Base-by-base conservation (phyloP, 2,329 filamentous ascomycete genomes). In the Paecilomyces sp. region DNA sequence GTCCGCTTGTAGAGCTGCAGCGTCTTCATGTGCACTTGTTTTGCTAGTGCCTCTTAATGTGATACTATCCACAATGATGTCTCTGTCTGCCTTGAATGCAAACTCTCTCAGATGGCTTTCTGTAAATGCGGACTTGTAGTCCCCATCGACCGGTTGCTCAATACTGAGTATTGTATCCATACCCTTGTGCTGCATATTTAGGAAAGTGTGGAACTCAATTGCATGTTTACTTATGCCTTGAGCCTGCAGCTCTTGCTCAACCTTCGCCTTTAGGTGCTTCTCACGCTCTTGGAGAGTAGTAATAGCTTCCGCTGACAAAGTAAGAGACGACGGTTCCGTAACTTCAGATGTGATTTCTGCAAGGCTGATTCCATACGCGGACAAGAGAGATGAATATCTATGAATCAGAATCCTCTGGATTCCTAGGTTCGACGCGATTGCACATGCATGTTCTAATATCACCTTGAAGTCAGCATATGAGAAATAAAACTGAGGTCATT, bases 81-180 rank as follows among this genome's bases (percentile, higher is more conserved):
- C 90, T 59, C 91, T 81, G 61, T 93, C 89, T 28, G 84, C 84
- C 0, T 89, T 93, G 68, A 96, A 96, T 0, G 91, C 91, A 70
- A 95, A 96, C 69, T 96, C 91, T 69, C 92, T 91, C 55, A 90
- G 86, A 70, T 96, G 92, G 66, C 94, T 89, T 66, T 86, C 85
- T 47, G 93, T 80, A 68, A 96, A 96, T 0, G 90, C 91, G 0
- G 87, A 88, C 88, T 88, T 92, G 9, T 87, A 83, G 58, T 89
- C 84, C 8, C 85, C 86, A 31, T 74, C 79, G 2, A 75, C 82
- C 0, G 91, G 91, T 72, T 88, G 89, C 64, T 93, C 77, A 55
- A 95, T 85, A 91, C 96, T 96, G 36, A 96, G 81, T 0, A 91
- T 90, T 6, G 91, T 93, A 70, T 96, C 91, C 0, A 91, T 96